Conservation (phyloP, 257 asterid genomes). For the Handroanthus guayacan region DNA sequence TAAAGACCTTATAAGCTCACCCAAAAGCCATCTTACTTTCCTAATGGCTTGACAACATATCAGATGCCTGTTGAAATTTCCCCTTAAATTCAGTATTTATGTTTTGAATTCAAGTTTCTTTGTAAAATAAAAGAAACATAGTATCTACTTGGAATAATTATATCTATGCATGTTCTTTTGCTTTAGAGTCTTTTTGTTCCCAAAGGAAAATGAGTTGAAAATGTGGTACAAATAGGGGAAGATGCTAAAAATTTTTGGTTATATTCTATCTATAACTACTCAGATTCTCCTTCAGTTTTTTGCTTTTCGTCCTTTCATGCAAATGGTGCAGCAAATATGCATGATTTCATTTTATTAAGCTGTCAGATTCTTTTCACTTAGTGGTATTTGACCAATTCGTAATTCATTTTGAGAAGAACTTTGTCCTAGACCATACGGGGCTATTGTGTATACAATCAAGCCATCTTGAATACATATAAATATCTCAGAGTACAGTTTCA, state of each 20-base stretch:
- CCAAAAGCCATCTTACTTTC: no score
- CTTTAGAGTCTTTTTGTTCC: neutral
- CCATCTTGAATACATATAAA: neutral
- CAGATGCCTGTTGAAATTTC: constrained; percentile 1
- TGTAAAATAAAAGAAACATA: neutral
- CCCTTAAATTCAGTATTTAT: constrained; percentile 9
- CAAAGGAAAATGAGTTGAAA: constrained; percentile 11
- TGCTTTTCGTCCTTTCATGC: neutral
- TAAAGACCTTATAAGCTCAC: no score
- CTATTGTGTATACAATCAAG: neutral
- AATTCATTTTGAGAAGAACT: neutral
- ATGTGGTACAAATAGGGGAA: constrained; percentile 10
- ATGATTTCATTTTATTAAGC: constrained; percentile 7
- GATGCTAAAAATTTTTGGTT: constrained; percentile 8
- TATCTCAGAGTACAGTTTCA: neutral
- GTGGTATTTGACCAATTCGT: neutral
- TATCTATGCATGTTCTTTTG: constrained; percentile 16
- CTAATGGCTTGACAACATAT: neutral
- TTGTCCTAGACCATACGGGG: neutral
- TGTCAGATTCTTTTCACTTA: neutral
- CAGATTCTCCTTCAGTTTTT: neutral
- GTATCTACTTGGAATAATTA: neutral
- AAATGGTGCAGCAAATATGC: neutral
- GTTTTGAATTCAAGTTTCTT: constrained; percentile 1
- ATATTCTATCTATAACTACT: constrained; percentile 1